Base-by-base conservation (phyloP, 768 basidiomycete genomes). In the Leccinum incarnatum region DNA sequence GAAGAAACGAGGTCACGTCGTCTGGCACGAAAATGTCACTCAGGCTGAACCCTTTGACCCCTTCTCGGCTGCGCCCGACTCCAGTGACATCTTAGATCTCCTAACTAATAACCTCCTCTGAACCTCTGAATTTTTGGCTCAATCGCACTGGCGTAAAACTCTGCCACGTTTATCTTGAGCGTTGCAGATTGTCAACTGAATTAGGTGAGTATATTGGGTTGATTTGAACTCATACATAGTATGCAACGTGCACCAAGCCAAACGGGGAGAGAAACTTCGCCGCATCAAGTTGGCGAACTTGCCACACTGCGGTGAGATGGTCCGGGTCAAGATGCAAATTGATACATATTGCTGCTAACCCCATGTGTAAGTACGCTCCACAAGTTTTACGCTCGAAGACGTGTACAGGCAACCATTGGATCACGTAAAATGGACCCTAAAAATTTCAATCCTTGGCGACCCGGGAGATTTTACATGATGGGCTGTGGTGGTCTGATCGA, bases 1-100 rank as follows among this genome's bases (percentile, higher is more conserved):
- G 49, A 52, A 61, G 57, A 25, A 36, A 27, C 27, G 32, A 42
- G 48, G 37, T 29, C 27, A 9, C 1, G 29, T 32, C 32, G 23
- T 48, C 32, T 40, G 29, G 45, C 19, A 45, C n/a, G 47, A 48
- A 45, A 25, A 15, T 48, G 47, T 48, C 47, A 27, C 23, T 29
- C 29, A 29, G 29, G 29, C 29, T 21, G 34, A 51, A n/a, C 29
- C 50, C 29, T 30, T 29, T 23, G 55, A 52, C 59, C 59, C 64
- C 55, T 57, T 57, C 59, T 60, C 59, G 59, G 59, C 47, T 53
- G 23, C 25, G 54, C 59, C 59, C 59, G 59, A 57, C 40, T 30
- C 27, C 27, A 37, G 17, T 47, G n/a, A 47, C 47, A 42, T 40
- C 36, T 8, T 17, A 32, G 32, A 37, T 37, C 40, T 40, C 40